Evolutionary conservation across 2,329 filamentous ascomycete species (phyloP), one percentile per base, ranked within the genome.

Genomic region (Pseudopyricularia javanii): DNA sequence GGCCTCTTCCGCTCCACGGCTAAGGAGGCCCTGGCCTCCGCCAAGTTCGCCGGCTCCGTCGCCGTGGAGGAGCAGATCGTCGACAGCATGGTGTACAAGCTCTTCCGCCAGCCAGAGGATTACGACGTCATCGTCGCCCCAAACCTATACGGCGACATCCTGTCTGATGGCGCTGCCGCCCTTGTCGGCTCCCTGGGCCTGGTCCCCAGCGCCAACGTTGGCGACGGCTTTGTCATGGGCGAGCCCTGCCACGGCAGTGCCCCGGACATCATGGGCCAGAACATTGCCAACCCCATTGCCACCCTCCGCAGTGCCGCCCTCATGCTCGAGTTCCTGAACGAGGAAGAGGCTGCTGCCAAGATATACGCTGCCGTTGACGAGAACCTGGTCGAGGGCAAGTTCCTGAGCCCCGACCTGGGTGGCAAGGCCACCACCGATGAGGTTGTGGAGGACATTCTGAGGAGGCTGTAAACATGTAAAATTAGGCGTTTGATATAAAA

Each of bases 51-150:
- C 7, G 54, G 60, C 56, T 53, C 60, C 56, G 74, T 95, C 52
- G 71, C 72, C 43, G 76, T 96, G 53, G 93, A 97, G 71, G 93
- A 97, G 77, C 93, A 98, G 74, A 98, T 98, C 61, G 91, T 98
- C 57, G 93, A 98, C 72, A 91, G 86, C 56, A 98, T 98, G 93
- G 90, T 97, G 54, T 97, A 97, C 82, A 97, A 97, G 77, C 86
- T 98, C 54, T 97, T 97, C 83, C 88, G 91, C 57, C 89, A 97
- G 71, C 93, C 93, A 45, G 79, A 85, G 64, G 86, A 85, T 64
- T 98, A 97, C 81, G 93, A 98, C 68, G 91, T 97, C 59, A 95
- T 98, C 61, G 93, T 98, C 48, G 93, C 91, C 8, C 93, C 91
- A 51, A 97, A 97, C 73, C 79, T 98, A 56, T 97, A 98, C 72